Percentiles rank a stretch among this genome's conserved stretches.
phyloP scores from a whole-genome alignment of 73 alveolate species.

The Paramecium sonneborni region DNA sequence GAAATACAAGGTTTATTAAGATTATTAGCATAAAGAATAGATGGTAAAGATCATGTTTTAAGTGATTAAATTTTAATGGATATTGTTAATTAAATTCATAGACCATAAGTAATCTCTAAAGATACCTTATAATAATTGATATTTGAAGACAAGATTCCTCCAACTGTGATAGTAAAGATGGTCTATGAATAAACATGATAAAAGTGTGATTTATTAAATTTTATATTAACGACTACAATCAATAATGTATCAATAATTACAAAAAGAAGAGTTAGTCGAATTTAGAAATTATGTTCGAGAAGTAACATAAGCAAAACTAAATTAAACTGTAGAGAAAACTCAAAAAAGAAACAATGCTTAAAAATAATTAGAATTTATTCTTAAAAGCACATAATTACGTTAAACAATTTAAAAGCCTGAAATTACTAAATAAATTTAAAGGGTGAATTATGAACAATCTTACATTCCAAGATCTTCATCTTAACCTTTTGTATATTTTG shows the following conservation, averaged over 20 bases:
- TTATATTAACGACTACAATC: not conserved
- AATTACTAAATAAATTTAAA: too few relatives aligned
- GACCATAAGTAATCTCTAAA: not conserved
- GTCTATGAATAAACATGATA: not conserved
- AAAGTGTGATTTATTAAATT: not conserved
- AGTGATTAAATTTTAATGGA: constrained; percentile 52
- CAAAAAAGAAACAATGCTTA: not conserved
- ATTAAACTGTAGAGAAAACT: not conserved
- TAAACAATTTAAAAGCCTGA: not conserved
- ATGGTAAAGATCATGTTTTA: not conserved
- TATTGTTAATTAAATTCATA: constrained; percentile 42
- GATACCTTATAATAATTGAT: constrained; percentile 5
- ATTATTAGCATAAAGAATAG: not conserved
- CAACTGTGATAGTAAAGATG: constrained; percentile 1
- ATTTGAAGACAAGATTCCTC: constrained; percentile 49
- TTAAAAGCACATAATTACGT: not conserved
- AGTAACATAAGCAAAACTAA: not conserved
- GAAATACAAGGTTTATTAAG: constrained; percentile 37
- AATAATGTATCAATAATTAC: not conserved
- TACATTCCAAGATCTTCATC: not conserved
- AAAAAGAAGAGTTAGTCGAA: not conserved
- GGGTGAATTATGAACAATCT: not conserved
- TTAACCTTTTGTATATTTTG: not conserved
- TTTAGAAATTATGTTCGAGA: not conserved
- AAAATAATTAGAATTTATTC: not conserved